Evolutionary conservation across 352 stramenopile genomes (phyloP), one percentile per base, ranked within the genome.

Genomic region (Labyrinthula sp.): DNA sequence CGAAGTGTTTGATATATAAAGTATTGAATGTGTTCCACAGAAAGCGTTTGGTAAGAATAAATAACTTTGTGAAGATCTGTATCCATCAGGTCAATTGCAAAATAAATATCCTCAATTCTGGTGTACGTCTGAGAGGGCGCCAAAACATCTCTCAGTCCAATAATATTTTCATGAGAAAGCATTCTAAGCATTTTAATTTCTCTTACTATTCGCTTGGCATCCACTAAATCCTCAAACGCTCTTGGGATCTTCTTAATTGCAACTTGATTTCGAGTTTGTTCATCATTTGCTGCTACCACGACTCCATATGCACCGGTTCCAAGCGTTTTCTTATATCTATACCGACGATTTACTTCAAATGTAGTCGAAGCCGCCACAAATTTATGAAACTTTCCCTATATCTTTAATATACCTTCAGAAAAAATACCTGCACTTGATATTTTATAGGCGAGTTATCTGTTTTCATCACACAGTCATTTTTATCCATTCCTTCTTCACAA

Each of bases 191-290:
- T 61, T 40, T 85, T 82, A 58, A 95, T 93, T 63, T 95, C 89
- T 17, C 88, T 72, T 33, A 98, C 64, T 49, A 97, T 99, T 34
- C 89, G 78, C 64, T 97, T 98, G 28, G 89, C 91, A 60, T 99
- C 90, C 33, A 96, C 84, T 24, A 96, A 77, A 63, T 98, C 87
- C 38, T 93, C 80, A 57, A 95, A 95, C 6, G 75, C 75, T 29
- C 78, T 75, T 2, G 73, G 64, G 18, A 92, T 77, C 58, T 92
- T 93, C 62, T 93, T 93, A 52, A 93, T 91, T 6, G 81, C 81
- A 21, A 93, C 79, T 17, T 83, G 82, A 9, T 68, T 66, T 0
- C 68, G 71, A 0, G 67, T 54, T 52, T 61, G 46, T 10, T 9
- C 56, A 54, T 66, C 58, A 1, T 80, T 79, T 41, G 85, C 85